Percentiles rank a stretch among this genome's conserved stretches.
phyloP scores from a whole-genome alignment of 1,139 yeast genomes.

The Kodamaea plutei region DNA sequence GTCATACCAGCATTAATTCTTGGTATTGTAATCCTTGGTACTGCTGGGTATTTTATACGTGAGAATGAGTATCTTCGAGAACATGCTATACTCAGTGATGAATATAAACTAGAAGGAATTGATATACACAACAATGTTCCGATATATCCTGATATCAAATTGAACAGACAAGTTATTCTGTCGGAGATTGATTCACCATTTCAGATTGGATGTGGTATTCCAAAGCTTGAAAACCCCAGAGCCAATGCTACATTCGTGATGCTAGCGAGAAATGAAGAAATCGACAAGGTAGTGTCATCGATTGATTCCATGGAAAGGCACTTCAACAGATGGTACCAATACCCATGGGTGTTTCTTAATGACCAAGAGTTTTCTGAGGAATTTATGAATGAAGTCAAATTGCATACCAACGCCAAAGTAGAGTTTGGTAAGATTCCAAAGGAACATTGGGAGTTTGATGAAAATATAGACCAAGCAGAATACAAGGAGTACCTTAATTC shows the following conservation, averaged over 20 bases:
- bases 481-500: constrained; percentile 51
- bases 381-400: constrained; percentile 49
- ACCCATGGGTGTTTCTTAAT: constrained; percentile 86
- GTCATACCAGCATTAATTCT: too few relatives aligned
- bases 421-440: constrained; percentile 66
- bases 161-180: constrained; percentile 25
- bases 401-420: constrained; percentile 53
- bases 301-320: constrained; percentile 74
- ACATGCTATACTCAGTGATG: too few relatives aligned
- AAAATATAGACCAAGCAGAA: constrained; percentile 23
- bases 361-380: constrained; percentile 67
- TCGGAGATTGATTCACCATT: constrained; percentile 42
- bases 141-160: constrained; percentile 14
- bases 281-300: constrained; percentile 63
- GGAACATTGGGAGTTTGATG: constrained; percentile 61
- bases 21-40: too few relatives aligned
- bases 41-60: too few relatives aligned
- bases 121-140: constrained; percentile 1
- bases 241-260: constrained; percentile 85
- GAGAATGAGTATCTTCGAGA: too few relatives aligned
- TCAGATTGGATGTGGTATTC: constrained; percentile 49
- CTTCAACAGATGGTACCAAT: constrained; percentile 85
- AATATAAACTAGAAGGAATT: not conserved
- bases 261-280: constrained; percentile 71
- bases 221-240: constrained; percentile 24